Base-by-base conservation (phyloP, 2,329 filamentous ascomycete genomes). In the Aureobasidium zeae region DNA sequence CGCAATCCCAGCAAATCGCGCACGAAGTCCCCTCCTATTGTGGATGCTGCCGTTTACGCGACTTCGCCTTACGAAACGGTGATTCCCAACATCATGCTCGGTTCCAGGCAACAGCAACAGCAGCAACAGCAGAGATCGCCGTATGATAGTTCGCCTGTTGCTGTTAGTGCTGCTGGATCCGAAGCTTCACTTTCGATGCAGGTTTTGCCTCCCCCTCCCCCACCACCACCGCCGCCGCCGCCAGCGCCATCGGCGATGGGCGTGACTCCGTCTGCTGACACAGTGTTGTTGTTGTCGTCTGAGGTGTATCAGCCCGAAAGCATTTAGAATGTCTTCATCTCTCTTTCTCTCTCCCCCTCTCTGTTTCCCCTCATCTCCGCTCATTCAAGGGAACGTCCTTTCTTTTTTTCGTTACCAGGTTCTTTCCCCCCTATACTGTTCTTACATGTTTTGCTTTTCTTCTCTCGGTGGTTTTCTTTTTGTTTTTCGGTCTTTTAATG, bases 1-100 rank as follows among this genome's bases (percentile, higher is more conserved):
- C 68, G 76, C 28, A 76, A 70, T 55, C 73, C 65, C 38, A 74
- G 69, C 49, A 70, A 75, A 43, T 71, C 68, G 29, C 65, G 72
- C 19, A 63, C 64, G 44, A 71, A 68, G 45, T 69, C 67, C 3
- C 68, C 70, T 5, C 65, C 66, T 3, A 56, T 61, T 4, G n/a
- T n/a, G n/a, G 53, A 52, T 45, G 52, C 22, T 32, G n/a, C n/a
- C n/a, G n/a, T n/a, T n/a, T 50, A 26, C 47, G 55, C 16, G 48
- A 52, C 55, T 9, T 54, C 63, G 16, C 65, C 66, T 1, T 70
- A 70, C 48, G 67, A 70, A 49, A 66, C 64, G 13, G 57, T 68
- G 5, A 57, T 64, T 4, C 57, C 57, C 3, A 50, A 46, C 4
- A 45, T 56, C 21, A 22, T 45, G 2, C n/a, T n/a, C n/a, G n/a